Conservation (phyloP, 2,329 filamentous ascomycete species). For the Cladophialophora chaetospira region DNA sequence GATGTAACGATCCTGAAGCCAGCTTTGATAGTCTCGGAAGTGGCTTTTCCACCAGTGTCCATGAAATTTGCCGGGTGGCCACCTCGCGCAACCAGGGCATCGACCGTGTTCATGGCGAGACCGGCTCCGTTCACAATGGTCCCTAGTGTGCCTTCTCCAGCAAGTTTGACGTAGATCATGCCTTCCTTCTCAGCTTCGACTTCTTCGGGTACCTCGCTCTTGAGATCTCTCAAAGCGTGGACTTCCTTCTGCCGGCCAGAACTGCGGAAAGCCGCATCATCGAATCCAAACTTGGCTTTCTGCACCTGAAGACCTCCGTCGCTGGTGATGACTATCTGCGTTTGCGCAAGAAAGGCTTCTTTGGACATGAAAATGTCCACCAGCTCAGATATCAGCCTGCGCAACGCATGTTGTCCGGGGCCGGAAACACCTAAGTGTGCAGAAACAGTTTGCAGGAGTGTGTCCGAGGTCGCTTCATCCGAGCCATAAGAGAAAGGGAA, state of each 20-base stretch:
- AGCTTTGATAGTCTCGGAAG: slow-evolving; percentile 74
- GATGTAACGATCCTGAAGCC: slow-evolving; percentile 73
- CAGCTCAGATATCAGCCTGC: slow-evolving; percentile 56
- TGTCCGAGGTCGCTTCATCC: slow-evolving; percentile 49
- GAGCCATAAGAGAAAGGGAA: slow-evolving; percentile 65
- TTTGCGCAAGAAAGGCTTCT: slow-evolving; percentile 65
- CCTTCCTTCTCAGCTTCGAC: slow-evolving; percentile 67
- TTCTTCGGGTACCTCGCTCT: slow-evolving; percentile 58
- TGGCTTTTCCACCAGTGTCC: slow-evolving; percentile 88
- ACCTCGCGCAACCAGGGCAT: slow-evolving; percentile 69
- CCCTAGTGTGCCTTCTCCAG: slow-evolving; percentile 65
- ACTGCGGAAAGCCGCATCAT: slow-evolving; percentile 68
- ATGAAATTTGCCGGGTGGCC: slow-evolving; percentile 79
- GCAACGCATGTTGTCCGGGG: slow-evolving; percentile 49
- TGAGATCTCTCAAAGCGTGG: slow-evolving; percentile 58
- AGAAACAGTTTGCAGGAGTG: slow-evolving; percentile 43
- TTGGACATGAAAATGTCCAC: slow-evolving; percentile 63
- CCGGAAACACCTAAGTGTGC: slow-evolving; percentile 57
- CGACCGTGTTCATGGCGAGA: slow-evolving; percentile 87
- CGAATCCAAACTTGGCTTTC: slow-evolving; percentile 64
- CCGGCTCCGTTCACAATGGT: slow-evolving; percentile 83
- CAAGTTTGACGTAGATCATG: slow-evolving; percentile 73
- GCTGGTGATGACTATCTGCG: slow-evolving; percentile 48
- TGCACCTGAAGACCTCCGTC: slow-evolving; percentile 53
- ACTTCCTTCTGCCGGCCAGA: slow-evolving; percentile 63